A percentile compares a stretch with the other conserved stretches of the same genome.
Conservation (phyloP, 345 rosid genomes). For the Laguncularia racemosa region DNA sequence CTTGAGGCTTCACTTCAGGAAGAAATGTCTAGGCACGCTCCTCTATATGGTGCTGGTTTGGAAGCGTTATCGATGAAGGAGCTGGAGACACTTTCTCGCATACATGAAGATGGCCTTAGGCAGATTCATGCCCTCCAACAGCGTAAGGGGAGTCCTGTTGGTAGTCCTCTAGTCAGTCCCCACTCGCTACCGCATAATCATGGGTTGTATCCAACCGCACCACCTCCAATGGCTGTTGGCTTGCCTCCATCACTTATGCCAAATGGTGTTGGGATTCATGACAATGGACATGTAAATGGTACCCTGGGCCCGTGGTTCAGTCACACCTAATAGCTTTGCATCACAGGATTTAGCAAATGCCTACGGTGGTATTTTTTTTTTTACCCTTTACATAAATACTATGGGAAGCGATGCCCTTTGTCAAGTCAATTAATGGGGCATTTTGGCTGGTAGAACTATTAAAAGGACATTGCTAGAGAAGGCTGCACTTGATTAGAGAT, state of each 20-base stretch:
- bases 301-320: slow-evolving; percentile 82
- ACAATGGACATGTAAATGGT: slow-evolving; percentile 76
- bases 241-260: slow-evolving; percentile 59
- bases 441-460: slow-evolving; percentile 32
- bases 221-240: slow-evolving; percentile 66
- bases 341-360: not conserved
- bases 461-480: slow-evolving; percentile 11
- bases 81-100: slow-evolving; percentile 74
- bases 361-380: too few relatives aligned
- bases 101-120: slow-evolving; percentile 94
- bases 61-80: slow-evolving; percentile 89
- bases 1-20: slow-evolving; percentile 73
- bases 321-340: slow-evolving; percentile 28
- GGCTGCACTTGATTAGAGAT: too few relatives aligned
- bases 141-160: slow-evolving; percentile 64
- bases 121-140: slow-evolving; percentile 77
- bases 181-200: slow-evolving; percentile 55
- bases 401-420: too few relatives aligned
- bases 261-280: slow-evolving; percentile 66
- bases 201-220: slow-evolving; percentile 57
- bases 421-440: slow-evolving; percentile 5
- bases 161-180: slow-evolving; percentile 59
- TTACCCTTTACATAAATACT: too few relatives aligned
- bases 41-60: slow-evolving; percentile 88
- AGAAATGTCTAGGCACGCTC: slow-evolving; percentile 89